Conservation (phyloP, 2,329 filamentous ascomycete genomes). For the Aureobasidium musti region DNA sequence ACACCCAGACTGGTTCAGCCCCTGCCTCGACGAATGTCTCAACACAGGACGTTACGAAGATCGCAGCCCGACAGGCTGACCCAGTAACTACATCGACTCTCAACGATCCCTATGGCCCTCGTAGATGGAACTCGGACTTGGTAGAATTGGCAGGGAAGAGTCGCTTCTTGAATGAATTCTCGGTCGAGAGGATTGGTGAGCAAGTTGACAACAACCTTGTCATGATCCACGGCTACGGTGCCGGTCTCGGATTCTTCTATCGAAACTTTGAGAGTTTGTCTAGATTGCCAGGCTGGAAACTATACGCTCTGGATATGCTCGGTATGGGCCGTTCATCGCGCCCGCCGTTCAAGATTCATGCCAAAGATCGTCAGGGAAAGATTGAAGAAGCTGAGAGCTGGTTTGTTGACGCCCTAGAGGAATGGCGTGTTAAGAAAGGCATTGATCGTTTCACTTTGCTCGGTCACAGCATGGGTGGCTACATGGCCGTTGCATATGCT, state of each 20-base stretch:
- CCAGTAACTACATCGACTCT: constrained; percentile 48
- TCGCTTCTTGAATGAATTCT: constrained; percentile 88
- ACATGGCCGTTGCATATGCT: constrained; percentile 92
- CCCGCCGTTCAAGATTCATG: constrained; percentile 79
- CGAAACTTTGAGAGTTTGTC: constrained; percentile 93
- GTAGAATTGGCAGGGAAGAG: constrained; percentile 83
- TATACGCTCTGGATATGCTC: constrained; percentile 92
- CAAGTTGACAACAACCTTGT: constrained; percentile 81
- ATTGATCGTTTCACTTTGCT: constrained; percentile 92
- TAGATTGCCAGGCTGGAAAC: constrained; percentile 75
- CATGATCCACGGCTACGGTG: constrained; percentile 95
- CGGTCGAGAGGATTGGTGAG: constrained; percentile 80
- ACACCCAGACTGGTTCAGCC: constrained; percentile 62
- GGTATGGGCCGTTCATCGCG: constrained; percentile 90
- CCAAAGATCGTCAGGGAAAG: constrained; percentile 77
- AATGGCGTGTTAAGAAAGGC: constrained; percentile 86
- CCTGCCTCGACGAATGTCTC: constrained; percentile 49
- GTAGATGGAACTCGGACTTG: constrained; percentile 83
- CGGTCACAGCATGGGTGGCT: constrained; percentile 91
- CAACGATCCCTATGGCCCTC: constrained; percentile 78
- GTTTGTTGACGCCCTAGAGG: constrained; percentile 95
- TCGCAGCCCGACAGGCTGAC: constrained; percentile 41
- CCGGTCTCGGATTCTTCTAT: constrained; percentile 96
- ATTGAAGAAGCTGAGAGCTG: constrained; percentile 88
- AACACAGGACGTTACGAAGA: constrained; percentile 44